Evolutionary conservation across 116 monocot species (phyloP).

Genomic region (Thalassia testudinum): DNA sequence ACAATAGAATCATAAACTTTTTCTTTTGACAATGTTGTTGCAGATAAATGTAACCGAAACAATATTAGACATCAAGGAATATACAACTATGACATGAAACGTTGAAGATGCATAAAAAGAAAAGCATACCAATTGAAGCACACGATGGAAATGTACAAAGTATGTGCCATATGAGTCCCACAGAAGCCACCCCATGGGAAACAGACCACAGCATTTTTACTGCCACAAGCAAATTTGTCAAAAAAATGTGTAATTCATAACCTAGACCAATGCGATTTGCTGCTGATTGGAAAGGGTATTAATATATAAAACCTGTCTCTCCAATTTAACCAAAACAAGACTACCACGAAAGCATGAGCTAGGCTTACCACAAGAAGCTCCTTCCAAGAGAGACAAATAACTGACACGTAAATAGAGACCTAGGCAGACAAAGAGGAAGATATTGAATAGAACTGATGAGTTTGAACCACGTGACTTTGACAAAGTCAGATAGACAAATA

Average conservation of each 20-base stretch:
- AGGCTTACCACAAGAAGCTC: background rate
- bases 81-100: no score
- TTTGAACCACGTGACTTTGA: constrained; percentile 7
- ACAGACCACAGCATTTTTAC: constrained; percentile 41
- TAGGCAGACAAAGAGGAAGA: constrained; percentile 3
- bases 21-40: no score
- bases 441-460: background rate
- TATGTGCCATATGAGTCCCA: constrained; percentile 47
- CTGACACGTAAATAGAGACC: constrained; percentile 16
- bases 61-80: no score
- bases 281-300: background rate
- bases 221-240: constrained; percentile 23
- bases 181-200: constrained; percentile 50
- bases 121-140: constrained; percentile 65
- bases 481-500: constrained; percentile 29
- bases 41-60: no score
- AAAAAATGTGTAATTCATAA: background rate
- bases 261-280: background rate
- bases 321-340: background rate
- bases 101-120: no score
- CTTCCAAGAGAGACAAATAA: no score
- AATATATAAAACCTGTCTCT: constrained; percentile 6
- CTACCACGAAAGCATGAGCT: background rate
- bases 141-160: constrained; percentile 76
- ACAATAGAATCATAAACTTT: no score